Evolutionary conservation across 441 rosid species (phyloP).

Genomic region (Melastoma candidum): DNA sequence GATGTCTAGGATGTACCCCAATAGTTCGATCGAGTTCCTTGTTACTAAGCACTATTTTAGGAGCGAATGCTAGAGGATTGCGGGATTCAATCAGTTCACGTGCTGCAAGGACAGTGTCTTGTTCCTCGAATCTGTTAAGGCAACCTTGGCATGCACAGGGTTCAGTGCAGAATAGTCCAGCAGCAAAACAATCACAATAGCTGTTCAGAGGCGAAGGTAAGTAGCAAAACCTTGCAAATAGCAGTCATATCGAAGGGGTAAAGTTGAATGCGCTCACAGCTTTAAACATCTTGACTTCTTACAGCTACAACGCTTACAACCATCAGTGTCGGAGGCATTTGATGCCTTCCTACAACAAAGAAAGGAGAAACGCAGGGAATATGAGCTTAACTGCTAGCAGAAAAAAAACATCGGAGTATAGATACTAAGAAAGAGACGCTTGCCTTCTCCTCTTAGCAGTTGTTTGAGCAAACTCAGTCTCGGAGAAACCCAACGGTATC

Average conservation of each 20-base stretch:
- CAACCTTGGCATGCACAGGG: constrained; percentile 37
- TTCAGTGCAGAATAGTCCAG: constrained; percentile 32
- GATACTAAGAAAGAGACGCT: constrained; percentile 14
- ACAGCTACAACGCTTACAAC: constrained; percentile 37
- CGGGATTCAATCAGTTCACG: constrained; percentile 28
- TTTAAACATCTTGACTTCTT: constrained; percentile 39
- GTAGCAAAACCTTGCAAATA: constrained; percentile 7
- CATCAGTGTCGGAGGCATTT: constrained; percentile 8
- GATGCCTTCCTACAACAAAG: constrained; percentile 21
- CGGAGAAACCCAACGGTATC: constrained; percentile 22
- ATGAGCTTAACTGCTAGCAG: background rate
- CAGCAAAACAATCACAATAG: constrained; percentile 55
- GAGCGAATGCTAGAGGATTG: constrained; percentile 49
- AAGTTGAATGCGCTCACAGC: constrained; percentile 29
- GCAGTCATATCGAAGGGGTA: background rate
- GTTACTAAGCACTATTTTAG: constrained; percentile 23
- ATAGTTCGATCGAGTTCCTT: constrained; percentile 16
- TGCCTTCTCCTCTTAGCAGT: constrained; percentile 45
- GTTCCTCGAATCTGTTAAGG: constrained; percentile 30
- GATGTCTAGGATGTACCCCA: constrained; percentile 14
- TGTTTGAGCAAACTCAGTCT: constrained; percentile 24
- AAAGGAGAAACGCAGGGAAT: background rate
- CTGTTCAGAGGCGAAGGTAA: constrained; percentile 21
- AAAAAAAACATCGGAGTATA: constrained; percentile 9
- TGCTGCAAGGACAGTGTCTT: constrained; percentile 27